Base-by-base conservation (phyloP, 257 asterid genomes). In the Marsdenia floribunda region DNA sequence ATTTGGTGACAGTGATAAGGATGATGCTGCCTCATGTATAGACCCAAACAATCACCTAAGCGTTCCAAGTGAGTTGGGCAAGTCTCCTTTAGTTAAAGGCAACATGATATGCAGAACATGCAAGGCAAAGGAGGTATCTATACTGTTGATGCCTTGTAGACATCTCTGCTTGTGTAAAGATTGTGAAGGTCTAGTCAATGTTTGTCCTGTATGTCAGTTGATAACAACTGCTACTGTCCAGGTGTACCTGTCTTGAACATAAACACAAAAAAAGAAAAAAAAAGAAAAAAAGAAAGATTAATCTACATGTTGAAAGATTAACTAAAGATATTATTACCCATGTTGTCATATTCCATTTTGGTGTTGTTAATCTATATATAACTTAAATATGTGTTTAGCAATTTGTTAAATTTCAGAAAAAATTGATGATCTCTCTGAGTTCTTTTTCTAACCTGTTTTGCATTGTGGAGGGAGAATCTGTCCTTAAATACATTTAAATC, bases 101-200 rank as follows among this genome's bases (percentile, higher is more conserved):
- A 75, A 82, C 44, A 71, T 82, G 78, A 66, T 75, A 22, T 93
- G 98, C 79, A 83, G 83, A 78, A 80, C 82, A 8, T 93, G 98
- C 89, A 83, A 81, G 78, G 55, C 11, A 26, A 89, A 85, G 88
- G 93, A 83, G 87, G 97, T 87, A 16, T 87, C 86, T 4, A 46
- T 90, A 44, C 80, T 93, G 75, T 79, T 93, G 83, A 87, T 93
- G 95, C 98, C 97, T 6, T 93, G 98, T 75, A 86, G 96, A 76
- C 98, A 93, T 72, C 90, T 93, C 73, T 93, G 98, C 84, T 72
- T 90, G 82, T 93, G 98, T 86, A 88, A 75, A 86, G 95, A 82
- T 77, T 93, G 98, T 77, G 94, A 89, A 70, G 88, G 86, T 70
- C 80, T 84, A 70, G 96, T 82, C 22, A 77, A 78, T 79, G 86